Evolutionary conservation across 192 early-diverging fungal species (phyloP), one percentile per base, ranked within the genome.

Genomic region (Dimargaris cristalligena): DNA sequence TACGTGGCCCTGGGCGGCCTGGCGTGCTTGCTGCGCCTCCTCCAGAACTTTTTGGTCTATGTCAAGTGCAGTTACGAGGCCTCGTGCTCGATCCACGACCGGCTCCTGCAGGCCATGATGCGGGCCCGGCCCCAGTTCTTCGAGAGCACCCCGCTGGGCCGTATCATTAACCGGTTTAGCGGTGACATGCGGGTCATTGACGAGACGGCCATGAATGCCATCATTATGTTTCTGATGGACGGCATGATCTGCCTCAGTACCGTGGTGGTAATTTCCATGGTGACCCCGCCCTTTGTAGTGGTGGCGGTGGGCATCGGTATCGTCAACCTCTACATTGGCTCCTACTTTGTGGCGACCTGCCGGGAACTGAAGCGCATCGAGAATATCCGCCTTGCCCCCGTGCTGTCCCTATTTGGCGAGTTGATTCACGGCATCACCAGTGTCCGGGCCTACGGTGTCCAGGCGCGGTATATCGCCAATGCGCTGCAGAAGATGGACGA

Each of bases 301-400:
- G 75, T 85, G 9, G 80, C 81, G 2, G 59, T 71, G 20, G 62
- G 80, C 59, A 75, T 86, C 25, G 63, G 76, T 3, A 51, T 60
- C 11, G 23, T 83, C 20, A 92, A 84, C 62, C 69, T 76, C 16
- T 56, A 72, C 45, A 71, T 93, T 54, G 84, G 82, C n/a, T 44
- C 67, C 0, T 80, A 80, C 63, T 95, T 92, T 59, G 71, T 94
- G 44, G 75, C 73, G 4, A 75, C 85, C 10, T 87, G 88, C 6
- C 78, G 94, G 49, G 91, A 95, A 65, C 68, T 95, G 49, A 92
- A 97, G 78, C 81, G 94, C 25, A 67, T 92, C 11, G 88, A 92
- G 71, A 82, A 86, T 1, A 75, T 82, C 32, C 77, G 85, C 6
- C 77, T 80, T 62, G 77, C 77, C 34, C 88, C 91, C 4, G 80